Conservation (phyloP, 371 early-diverging fungal genomes). For the Mucor racemosus region DNA sequence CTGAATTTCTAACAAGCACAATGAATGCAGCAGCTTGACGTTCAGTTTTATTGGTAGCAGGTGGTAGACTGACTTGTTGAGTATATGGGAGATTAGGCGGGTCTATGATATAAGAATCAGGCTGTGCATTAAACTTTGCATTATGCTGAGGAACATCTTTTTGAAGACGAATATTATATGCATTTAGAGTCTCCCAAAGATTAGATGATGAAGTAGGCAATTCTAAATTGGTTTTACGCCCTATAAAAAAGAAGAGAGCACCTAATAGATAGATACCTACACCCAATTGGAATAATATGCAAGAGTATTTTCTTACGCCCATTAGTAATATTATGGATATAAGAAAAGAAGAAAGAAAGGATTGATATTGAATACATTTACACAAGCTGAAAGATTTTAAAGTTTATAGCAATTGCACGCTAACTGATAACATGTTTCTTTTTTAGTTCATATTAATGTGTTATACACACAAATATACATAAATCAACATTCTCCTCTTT, state of each 20-base stretch:
- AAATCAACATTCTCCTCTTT: conserved; percentile 3
- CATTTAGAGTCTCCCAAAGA: not conserved
- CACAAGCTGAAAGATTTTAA: not conserved
- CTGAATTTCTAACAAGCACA: conserved; percentile 71
- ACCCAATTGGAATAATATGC: conserved; percentile 24
- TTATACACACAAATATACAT: not conserved
- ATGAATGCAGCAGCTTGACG: conserved; percentile 68
- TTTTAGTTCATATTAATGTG: conserved; percentile 14
- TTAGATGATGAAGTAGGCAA: not conserved
- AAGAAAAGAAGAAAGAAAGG: conserved; percentile 20
- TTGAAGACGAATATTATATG: not conserved
- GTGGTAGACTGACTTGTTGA: conserved; percentile 31
- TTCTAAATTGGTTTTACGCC: not conserved
- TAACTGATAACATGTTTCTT: not conserved
- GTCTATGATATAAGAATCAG: conserved; percentile 33
- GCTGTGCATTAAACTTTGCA: conserved; percentile 21
- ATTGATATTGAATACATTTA: not conserved
- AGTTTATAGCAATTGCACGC: not conserved
- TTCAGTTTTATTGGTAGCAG: conserved; percentile 33
- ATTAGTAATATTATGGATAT: not conserved
- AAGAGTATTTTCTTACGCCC: conserved; percentile 29
- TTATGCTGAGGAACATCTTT: not conserved
- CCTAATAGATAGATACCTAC: conserved; percentile 25
- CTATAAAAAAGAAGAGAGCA: conserved; percentile 21
- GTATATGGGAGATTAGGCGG: conserved; percentile 33